A percentile compares a stretch with the other conserved stretches of the same genome.
phyloP scores from a whole-genome alignment of 192 early-diverging fungal genomes.

The Coemansia sp. region DNA sequence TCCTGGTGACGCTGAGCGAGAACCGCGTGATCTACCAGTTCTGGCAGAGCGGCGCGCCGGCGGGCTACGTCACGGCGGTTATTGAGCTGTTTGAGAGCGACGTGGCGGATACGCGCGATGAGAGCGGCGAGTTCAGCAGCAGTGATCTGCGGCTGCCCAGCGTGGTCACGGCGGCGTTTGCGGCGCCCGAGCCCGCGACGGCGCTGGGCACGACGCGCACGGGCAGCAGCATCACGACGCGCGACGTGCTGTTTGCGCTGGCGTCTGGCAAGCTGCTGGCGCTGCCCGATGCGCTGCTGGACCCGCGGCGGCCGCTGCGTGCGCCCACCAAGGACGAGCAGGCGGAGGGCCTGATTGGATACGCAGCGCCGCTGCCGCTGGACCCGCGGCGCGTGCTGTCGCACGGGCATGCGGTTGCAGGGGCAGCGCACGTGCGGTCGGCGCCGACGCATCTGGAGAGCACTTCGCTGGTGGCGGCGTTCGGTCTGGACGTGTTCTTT shows the following conservation, averaged over 20 bases:
- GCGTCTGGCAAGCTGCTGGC: conserved; percentile 39
- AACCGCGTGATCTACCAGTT: conserved; percentile 87
- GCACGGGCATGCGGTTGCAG: conserved; percentile 65
- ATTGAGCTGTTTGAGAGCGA: conserved; percentile 88
- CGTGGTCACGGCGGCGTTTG: conserved; percentile 73
- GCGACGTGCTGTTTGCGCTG: conserved; percentile 72
- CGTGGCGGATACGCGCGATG: conserved; percentile 62
- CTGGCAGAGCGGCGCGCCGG: conserved; percentile 73
- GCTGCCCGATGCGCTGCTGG: conserved; percentile 62
- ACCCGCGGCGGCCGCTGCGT: conserved; percentile 74
- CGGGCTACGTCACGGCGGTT: conserved; percentile 74
- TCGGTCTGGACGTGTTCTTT: conserved; percentile 91
- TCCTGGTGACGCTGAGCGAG: conserved; percentile 76
- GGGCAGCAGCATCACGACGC: conserved; percentile 77
- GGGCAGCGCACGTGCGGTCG: conserved; percentile 66
- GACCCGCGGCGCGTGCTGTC: conserved; percentile 77
- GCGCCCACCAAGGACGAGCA: conserved; percentile 76
- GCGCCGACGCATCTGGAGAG: conserved; percentile 87
- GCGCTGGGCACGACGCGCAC: conserved; percentile 86
- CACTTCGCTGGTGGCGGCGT: conserved; percentile 84
- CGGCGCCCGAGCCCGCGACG: conserved; percentile 69
- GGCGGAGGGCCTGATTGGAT: conserved; percentile 83
- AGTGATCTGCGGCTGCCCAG: conserved; percentile 65
- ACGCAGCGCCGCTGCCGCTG: conserved; percentile 66
- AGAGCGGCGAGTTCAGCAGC: conserved; percentile 76